Evolutionary conservation across 176 grass and related monocot genomes (phyloP).

Genomic region (Oryza rufipogon): DNA sequence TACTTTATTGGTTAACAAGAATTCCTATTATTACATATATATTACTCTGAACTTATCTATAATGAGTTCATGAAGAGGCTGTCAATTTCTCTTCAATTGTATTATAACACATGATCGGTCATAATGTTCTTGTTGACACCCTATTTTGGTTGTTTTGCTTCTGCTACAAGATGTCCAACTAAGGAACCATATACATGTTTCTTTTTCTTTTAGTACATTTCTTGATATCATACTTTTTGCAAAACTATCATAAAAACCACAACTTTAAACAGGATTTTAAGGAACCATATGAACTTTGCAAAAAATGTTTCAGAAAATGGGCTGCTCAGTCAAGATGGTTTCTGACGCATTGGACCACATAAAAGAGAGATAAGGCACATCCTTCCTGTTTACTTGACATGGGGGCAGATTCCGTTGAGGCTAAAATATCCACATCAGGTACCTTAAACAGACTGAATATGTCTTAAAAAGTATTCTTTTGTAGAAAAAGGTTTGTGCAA

Average conservation of each 20-base stretch:
- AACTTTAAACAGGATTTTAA: neutral
- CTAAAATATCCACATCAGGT: neutral
- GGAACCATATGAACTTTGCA: neutral
- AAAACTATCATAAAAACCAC: neutral
- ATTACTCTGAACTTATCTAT: neutral
- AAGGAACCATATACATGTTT: neutral
- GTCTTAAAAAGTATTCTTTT: neutral
- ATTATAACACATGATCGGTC: neutral
- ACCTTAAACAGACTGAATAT: neutral
- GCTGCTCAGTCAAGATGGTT: neutral
- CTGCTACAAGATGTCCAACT: conserved; percentile 20
- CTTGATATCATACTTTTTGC: neutral
- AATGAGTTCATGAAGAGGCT: conserved; percentile 14
- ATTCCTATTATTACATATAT: neutral
- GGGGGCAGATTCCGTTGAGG: neutral
- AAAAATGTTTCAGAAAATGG: neutral
- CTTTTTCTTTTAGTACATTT: neutral
- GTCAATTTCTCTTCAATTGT: conserved; percentile 14
- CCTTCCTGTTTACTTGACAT: neutral
- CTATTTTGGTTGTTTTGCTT: conserved; percentile 10
- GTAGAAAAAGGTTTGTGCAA: neutral
- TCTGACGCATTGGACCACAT: neutral
- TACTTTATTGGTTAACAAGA: neutral
- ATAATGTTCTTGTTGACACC: conserved; percentile 21
- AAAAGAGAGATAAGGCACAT: neutral